Base-by-base conservation (phyloP, 495 filamentous ascomycete species). In the Lasiosphaeria miniovina region DNA sequence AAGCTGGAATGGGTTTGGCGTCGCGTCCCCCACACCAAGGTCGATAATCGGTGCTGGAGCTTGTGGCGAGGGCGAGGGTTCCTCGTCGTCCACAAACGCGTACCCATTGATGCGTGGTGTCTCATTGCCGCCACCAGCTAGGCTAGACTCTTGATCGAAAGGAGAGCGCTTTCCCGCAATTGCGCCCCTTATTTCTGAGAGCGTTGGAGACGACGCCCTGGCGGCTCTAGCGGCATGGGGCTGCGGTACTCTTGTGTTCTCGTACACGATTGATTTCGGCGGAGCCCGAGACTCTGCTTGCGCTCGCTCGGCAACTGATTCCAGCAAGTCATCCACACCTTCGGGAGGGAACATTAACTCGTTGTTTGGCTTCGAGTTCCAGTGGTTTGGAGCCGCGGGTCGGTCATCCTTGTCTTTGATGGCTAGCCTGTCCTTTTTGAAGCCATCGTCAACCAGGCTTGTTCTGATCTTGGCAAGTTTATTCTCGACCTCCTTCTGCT, bases 51-150 rank as follows among this genome's bases (percentile, higher is more conserved):
- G 68, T 1, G 54, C 41, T 12, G 56, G 48, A 8, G 52, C 46
- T 34, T n/a, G 59, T 3, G 74, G 61, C 41, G 73, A 72, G 24
- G 73, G 69, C 51, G 72, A 74, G 4, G 75, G 76, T 36, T 80
- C 77, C 48, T 90, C 88, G 65, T 95, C 89, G 63, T 96, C 92
- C 46, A 98, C 94, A 71, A 97, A 98, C 3, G 90, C 85, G 66
- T 96, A 98, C 24, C 94, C 94, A 57, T 91, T 90, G 0, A 98
- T 90, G 3, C 91, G 81, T 0, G 94, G 94, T 1, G 94, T 97
- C 68, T 94, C 88, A 17, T 77, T 83, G 3, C 74, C 77, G n/a
- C 84, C 86, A 17, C 75, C 77, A 3, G 74, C 74, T 35, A 84
- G 84, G 4, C 81, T 86, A 7, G 83, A 80, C 65, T 96, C 89